Percentiles rank a stretch among this genome's conserved stretches.
Conservation (phyloP, 2,329 filamentous ascomycete species). For the Paecilomyces dactylethromorphus region DNA sequence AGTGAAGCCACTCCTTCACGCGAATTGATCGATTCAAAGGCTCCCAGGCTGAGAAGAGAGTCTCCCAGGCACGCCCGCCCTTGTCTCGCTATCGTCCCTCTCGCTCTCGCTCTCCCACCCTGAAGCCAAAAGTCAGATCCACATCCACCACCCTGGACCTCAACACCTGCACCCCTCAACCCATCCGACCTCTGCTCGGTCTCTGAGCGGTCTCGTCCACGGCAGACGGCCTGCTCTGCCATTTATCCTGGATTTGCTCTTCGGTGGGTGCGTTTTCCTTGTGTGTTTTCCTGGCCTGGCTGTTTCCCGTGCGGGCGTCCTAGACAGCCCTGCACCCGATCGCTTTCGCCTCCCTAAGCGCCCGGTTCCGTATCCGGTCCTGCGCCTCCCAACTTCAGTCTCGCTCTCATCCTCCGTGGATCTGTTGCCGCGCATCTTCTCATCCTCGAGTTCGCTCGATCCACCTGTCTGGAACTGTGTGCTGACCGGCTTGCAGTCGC, state of each 20-base stretch:
- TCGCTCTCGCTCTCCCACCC: background rate
- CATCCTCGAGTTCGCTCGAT: background rate
- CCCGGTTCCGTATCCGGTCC: constrained; percentile 9
- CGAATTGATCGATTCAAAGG: background rate
- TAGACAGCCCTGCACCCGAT: constrained; percentile 3
- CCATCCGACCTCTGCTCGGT: background rate
- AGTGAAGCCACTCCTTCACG: background rate
- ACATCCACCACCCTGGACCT: background rate
- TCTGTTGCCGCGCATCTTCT: constrained; percentile 14
- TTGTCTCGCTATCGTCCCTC: background rate
- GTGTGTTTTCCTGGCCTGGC: constrained; percentile 5
- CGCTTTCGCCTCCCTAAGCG: constrained; percentile 10
- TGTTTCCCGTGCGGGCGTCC: background rate
- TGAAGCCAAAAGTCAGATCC: background rate
- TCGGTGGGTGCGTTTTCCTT: background rate
- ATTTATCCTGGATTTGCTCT: background rate
- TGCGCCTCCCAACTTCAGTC: constrained; percentile 9
- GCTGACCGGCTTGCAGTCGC: background rate
- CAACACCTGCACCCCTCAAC: background rate
- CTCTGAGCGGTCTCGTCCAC: background rate
- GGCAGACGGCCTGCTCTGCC: background rate
- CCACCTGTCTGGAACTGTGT: background rate
- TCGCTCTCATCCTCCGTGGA: constrained; percentile 11
- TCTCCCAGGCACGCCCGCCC: constrained; percentile 9
- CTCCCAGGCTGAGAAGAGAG: background rate